These are phyloP conservation scores for Porphyrellus cyaneotinctus DNA, from an alignment of 768 basidiomycete genomes.

Conservation along the genomic window DNA sequence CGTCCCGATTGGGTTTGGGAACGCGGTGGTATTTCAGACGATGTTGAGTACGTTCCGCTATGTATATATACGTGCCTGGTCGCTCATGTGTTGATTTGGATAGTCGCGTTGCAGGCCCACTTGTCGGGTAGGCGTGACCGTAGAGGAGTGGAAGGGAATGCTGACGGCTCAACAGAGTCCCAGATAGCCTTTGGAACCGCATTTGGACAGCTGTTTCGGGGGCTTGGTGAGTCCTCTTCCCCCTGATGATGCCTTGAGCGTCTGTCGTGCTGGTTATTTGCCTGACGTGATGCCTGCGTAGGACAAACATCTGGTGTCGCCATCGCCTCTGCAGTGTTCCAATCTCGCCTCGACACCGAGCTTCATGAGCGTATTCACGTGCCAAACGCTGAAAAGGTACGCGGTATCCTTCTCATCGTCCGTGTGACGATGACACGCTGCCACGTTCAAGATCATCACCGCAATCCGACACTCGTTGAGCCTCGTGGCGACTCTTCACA, in stretches of 20 bases:
- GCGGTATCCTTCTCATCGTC: not conserved
- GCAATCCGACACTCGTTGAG: constrained; percentile 19
- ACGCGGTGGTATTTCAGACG: constrained; percentile 8
- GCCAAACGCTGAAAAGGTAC: constrained; percentile 10
- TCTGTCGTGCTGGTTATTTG: not conserved
- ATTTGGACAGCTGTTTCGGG: constrained; percentile 22
- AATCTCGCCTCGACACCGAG: constrained; percentile 14
- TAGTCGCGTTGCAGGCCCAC: constrained; percentile 1
- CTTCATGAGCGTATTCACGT: constrained; percentile 14
- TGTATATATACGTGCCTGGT: not conserved
- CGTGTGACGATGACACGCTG: not conserved
- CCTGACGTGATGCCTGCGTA: not conserved
- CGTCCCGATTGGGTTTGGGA: constrained; percentile 1
- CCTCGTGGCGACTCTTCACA: constrained; percentile 9
- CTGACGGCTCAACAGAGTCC: constrained; percentile 7
- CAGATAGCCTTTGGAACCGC: constrained; percentile 24
- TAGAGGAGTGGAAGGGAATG: not conserved
- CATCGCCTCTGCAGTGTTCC: constrained; percentile 22
- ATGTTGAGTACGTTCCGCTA: not conserved
- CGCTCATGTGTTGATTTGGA: not conserved
- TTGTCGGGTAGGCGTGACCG: not conserved
- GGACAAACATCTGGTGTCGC: constrained; percentile 23
- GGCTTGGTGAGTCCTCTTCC: constrained; percentile 13
- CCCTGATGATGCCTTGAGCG: not conserved
- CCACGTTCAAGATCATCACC: constrained; percentile 6